Base-by-base conservation (phyloP, 495 filamentous ascomycete species). In the Rhizodiscina lignyota region DNA sequence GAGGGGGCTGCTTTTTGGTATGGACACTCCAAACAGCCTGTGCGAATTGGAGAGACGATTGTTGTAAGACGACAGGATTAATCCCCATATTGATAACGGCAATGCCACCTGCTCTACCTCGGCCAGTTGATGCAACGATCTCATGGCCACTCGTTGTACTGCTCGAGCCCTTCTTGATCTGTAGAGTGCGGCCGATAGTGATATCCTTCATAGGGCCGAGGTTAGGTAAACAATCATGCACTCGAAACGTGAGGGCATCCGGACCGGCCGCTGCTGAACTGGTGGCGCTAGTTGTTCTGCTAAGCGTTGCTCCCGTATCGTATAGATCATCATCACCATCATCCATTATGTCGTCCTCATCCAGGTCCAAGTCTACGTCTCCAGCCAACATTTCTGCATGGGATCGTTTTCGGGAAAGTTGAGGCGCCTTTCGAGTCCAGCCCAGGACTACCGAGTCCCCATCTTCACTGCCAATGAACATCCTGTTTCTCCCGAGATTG, bases 391-490 rank as follows among this genome's bases (percentile, higher is more conserved):
- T 49, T 11, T 58, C 53, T 4, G 52, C 51, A 27, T 65, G 61
- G 6, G 61, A 55, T 12, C 63, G 60, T 22, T 59, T 50, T 27
- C 62, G 60, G 23, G 63, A 66, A 1, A 55, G 38, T 10, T 58
- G 47, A 42, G 70, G 49, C 49, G 67, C 74, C 18, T 69, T 68
- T 27, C 21, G 17, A 8, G 69, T 70, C 80, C 84, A 94, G 31
- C 76, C 74, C 23, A 96, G 51, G 22, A 99, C 60, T 4, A 81
- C 44, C 0, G 89, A 89, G 45, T 94, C 80, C n/a, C 72, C 68
- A 34, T 78, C 69, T 50, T 87, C 80, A 44, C 79, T 84, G 1
- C 87, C 89, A 12, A 92, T 53, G 50, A 99, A 96, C 22, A 96
- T 47, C 34, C 62, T 70, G n/a, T 74, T 73, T 36, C 69, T 65